Percentiles rank a stretch among this genome's conserved stretches.
Evolutionary conservation across 768 basidiomycete species (phyloP).

Genomic region (Hericium rajendrae): DNA sequence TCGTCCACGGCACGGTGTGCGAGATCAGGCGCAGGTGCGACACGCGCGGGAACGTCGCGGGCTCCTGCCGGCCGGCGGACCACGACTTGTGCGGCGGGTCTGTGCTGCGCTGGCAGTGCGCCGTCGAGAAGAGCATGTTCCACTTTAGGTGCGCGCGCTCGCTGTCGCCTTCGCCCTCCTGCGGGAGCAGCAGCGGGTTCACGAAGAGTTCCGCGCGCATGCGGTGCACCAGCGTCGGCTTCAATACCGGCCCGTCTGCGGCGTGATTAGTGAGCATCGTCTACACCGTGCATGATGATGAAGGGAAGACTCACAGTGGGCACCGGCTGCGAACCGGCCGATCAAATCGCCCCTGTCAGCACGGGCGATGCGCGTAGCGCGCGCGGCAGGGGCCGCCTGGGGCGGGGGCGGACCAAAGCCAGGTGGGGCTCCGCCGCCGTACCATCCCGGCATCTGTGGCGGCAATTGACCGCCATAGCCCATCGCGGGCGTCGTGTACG

Average conservation of each 20-base stretch:
- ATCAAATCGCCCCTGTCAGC: conserved; percentile 24
- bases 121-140: conserved; percentile 65
- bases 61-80: conserved; percentile 52
- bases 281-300: conserved; percentile 5
- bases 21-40: conserved; percentile 44
- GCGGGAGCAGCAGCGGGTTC: conserved; percentile 53
- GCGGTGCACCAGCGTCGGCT: conserved; percentile 43
- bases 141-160: conserved; percentile 49
- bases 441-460: conserved; percentile 5
- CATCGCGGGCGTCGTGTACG: conserved; percentile 18
- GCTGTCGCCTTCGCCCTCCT: conserved; percentile 24
- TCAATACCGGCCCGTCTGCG: conserved; percentile 62
- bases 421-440: conserved; percentile 2
- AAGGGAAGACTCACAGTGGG: conserved; percentile 27
- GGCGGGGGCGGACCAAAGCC: conserved; percentile 6
- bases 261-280: background rate
- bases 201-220: conserved; percentile 38
- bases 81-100: conserved; percentile 55
- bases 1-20: conserved; percentile 43
- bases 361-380: conserved; percentile 18
- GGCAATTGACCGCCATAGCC: conserved; percentile 4
- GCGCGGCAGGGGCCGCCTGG: conserved; percentile 15
- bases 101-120: conserved; percentile 50
- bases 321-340: conserved; percentile 30
- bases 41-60: conserved; percentile 58